Conservation (phyloP, 192 early-diverging fungal species). For the Piromyces sp. region DNA sequence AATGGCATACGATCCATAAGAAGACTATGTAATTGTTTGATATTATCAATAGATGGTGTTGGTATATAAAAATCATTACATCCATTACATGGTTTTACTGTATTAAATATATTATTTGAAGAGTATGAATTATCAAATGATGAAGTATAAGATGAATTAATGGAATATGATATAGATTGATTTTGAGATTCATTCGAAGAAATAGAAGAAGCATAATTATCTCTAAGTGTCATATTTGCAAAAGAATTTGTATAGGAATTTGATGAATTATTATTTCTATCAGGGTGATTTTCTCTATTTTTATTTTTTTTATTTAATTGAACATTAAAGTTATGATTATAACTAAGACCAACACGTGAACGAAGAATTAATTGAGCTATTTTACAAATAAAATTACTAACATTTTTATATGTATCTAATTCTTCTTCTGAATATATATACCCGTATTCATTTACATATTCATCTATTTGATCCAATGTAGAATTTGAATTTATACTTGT, state of each 20-base stretch:
- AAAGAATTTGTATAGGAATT: neutral
- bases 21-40: neutral
- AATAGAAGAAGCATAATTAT: neutral
- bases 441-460: neutral
- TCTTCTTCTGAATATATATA: neutral
- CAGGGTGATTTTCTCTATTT: neutral
- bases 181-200: neutral
- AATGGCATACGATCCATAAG: slow-evolving; percentile 10
- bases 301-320: neutral
- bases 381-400: neutral
- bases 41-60: neutral
- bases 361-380: neutral
- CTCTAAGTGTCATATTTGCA: neutral
- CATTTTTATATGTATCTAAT: neutral
- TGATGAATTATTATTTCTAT: neutral
- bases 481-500: neutral
- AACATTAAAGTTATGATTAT: neutral
- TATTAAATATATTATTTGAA: neutral
- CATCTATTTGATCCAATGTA: neutral
- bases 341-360: neutral
- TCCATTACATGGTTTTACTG: neutral
- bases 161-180: neutral
- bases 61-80: neutral
- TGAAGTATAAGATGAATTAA: neutral
- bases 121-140: neutral